Base-by-base conservation (phyloP, 1,284 basidiomycete genomes). In the Paramarasmius palmivorus region DNA sequence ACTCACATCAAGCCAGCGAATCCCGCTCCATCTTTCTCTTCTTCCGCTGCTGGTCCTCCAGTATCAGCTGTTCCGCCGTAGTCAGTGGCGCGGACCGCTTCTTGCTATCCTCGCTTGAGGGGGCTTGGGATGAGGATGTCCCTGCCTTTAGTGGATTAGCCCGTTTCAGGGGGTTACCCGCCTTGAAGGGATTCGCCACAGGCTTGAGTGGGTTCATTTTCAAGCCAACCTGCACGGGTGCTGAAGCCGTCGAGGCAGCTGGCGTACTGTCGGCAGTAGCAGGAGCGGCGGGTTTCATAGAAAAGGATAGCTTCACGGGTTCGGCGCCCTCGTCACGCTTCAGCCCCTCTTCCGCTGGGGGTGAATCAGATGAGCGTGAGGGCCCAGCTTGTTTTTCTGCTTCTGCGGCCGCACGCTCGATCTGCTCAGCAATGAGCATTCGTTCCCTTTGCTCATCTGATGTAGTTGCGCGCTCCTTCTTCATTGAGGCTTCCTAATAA, bases 401-500 rank as follows among this genome's bases (percentile, higher is more conserved):
- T 55, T 77, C 77, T 12, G 65, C 68, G 6, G 67, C 69, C 6
- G 97, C 96, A 26, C 93, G 81, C 63, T 93, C 93, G 55, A 99
- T 99, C 74, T 99, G 96, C 64, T 98, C 94, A 22, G 90, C 81
- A 54, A 99, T 90, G 56, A 95, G 80, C 64, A 86, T 79, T 12
- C 97, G 86, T 72, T 98, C 92, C 26, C 97, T 83, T 70, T 95
- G 92, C 72, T 99, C 97, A 65, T 98, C 96, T 38, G 93, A 95
- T 69, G 88, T 88, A 49, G 92, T 91, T 32, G 88, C 83, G 7
- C 95, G 82, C 64, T 99, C 95, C 73, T 96, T 95, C 78, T 97
- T 97, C 75, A 92, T 71, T 25, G 85, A 84, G 32, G 94, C 91
- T 70, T 93, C 90, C 85, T 95, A 71, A 58, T 62, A 55, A 57